A percentile compares a stretch with the other conserved stretches of the same genome.
phyloP scores from a whole-genome alignment of 306 rosid genomes.

The Lupinus albus region DNA sequence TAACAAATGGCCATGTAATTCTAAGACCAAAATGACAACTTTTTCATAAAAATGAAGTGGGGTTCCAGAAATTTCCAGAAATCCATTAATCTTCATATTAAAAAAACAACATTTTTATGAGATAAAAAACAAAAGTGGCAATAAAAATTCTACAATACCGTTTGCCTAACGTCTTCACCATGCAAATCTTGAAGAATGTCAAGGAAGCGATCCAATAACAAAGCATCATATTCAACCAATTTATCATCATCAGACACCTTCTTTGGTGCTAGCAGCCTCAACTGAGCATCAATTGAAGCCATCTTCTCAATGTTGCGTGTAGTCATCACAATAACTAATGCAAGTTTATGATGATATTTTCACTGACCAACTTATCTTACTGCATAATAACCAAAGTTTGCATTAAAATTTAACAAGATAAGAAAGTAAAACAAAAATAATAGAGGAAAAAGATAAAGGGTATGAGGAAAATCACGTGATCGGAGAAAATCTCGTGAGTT shows the following conservation, averaged over 20 bases:
- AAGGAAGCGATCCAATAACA: conserved; percentile 85
- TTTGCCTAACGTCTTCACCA: conserved; percentile 89
- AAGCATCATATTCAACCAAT: conserved; percentile 92
- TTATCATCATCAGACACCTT: conserved; percentile 98
- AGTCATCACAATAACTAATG: conserved; percentile 41
- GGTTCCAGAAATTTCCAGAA: conserved; percentile 30
- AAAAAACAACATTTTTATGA: background rate
- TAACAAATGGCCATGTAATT: too few species aligned
- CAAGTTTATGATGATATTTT: background rate
- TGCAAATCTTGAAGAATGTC: conserved; percentile 98
- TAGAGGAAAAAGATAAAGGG: background rate
- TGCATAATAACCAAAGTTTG: background rate
- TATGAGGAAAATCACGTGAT: conserved; percentile 47
- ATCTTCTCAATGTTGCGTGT: conserved; percentile 82
- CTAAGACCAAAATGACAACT: conserved; percentile 16
- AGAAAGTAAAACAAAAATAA: background rate
- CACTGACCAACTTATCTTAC: background rate
- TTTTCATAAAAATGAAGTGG: conserved; percentile 25
- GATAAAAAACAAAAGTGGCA: conserved; percentile 3
- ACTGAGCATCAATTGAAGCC: conserved; percentile 95
- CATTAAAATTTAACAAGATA: background rate
- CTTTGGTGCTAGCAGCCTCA: conserved; percentile 83
- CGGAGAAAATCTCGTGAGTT: conserved; percentile 32
- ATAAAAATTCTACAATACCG: conserved; percentile 50
- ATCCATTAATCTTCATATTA: background rate